Evolutionary conservation across 2,329 filamentous ascomycete species (phyloP).

Genomic region (Paecilomyces sp.): DNA sequence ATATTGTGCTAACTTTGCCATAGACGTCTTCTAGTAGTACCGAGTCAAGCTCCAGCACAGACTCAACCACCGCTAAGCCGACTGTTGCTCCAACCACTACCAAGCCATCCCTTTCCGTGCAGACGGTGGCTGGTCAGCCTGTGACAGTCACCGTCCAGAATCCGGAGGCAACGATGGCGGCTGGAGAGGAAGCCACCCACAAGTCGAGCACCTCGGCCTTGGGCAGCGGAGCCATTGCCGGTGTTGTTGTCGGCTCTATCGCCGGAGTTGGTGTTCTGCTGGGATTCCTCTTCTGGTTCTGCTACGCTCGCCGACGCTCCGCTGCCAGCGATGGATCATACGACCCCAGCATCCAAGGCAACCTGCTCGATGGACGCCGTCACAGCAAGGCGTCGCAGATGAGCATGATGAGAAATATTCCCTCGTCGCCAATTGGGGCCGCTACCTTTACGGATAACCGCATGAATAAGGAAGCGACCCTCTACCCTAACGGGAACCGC

Average conservation of each 20-base stretch:
- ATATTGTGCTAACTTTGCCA: neutral
- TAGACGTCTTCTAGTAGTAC: conserved; percentile 1
- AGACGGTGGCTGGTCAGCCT: conserved; percentile 10
- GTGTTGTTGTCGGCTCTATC: conserved; percentile 36
- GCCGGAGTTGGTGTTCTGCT: conserved; percentile 30
- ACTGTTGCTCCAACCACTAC: conserved; percentile 2
- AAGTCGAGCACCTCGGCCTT: conserved; percentile 18
- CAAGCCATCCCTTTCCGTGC: conserved; percentile 4
- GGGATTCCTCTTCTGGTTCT: conserved; percentile 31
- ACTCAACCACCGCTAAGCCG: conserved; percentile 1
- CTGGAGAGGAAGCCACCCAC: conserved; percentile 5
- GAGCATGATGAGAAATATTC: conserved; percentile 26
- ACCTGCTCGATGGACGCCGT: conserved; percentile 19
- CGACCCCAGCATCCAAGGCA: conserved; percentile 16
- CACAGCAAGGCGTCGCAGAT: conserved; percentile 28
- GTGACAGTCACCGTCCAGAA: conserved; percentile 16
- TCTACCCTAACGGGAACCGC: conserved; percentile 34
- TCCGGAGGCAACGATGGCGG: conserved; percentile 9
- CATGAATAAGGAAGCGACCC: conserved; percentile 34
- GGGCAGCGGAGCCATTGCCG: conserved; percentile 36
- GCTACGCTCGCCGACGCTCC: conserved; percentile 30
- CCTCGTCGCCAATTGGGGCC: conserved; percentile 3
- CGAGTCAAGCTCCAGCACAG: neutral
- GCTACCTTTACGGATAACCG: conserved; percentile 37
- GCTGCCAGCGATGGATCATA: conserved; percentile 10